Evolutionary conservation across 164 flowering plant species (phyloP).

Genomic region (Nymphaea thermarum): DNA sequence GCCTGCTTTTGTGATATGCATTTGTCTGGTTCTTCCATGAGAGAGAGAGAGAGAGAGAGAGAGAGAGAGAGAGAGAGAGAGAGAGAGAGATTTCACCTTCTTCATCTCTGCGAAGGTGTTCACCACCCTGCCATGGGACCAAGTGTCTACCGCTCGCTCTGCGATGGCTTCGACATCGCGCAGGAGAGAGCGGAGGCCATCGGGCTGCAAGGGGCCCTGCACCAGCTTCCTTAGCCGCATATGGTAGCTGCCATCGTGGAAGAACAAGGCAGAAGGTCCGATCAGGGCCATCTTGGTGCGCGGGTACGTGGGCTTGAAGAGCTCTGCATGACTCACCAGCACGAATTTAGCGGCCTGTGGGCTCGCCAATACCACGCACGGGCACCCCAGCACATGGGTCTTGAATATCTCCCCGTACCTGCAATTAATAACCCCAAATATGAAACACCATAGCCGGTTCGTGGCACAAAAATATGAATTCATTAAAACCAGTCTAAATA

Average conservation of each 20-base stretch:
- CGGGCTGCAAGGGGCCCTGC: constrained; percentile 29
- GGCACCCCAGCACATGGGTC: constrained; percentile 75
- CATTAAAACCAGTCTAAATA: too few species aligned
- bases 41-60: background rate
- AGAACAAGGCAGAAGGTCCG: constrained; percentile 75
- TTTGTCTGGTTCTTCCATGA: background rate
- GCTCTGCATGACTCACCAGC: constrained; percentile 48
- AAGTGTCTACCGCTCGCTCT: constrained; percentile 32
- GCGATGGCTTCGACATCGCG: constrained; percentile 35
- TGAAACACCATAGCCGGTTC: too few species aligned
- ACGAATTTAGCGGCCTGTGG: constrained; percentile 76
- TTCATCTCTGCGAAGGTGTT: constrained; percentile 74
- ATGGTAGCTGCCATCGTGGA: constrained; percentile 81
- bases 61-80: background rate
- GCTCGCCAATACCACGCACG: constrained; percentile 72
- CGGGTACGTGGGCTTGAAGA: constrained; percentile 93
- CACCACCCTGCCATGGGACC: constrained; percentile 34
- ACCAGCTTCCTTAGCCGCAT: constrained; percentile 52
- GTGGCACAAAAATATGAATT: too few species aligned
- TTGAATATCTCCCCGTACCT: constrained; percentile 90
- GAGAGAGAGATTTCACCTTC: constrained; percentile 27
- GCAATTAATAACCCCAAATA: background rate
- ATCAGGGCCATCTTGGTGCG: constrained; percentile 64
- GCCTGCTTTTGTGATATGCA: background rate
- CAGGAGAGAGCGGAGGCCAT: constrained; percentile 7